Conservation (phyloP, 2,329 filamentous ascomycete genomes). For the Monilinia fructicola region DNA sequence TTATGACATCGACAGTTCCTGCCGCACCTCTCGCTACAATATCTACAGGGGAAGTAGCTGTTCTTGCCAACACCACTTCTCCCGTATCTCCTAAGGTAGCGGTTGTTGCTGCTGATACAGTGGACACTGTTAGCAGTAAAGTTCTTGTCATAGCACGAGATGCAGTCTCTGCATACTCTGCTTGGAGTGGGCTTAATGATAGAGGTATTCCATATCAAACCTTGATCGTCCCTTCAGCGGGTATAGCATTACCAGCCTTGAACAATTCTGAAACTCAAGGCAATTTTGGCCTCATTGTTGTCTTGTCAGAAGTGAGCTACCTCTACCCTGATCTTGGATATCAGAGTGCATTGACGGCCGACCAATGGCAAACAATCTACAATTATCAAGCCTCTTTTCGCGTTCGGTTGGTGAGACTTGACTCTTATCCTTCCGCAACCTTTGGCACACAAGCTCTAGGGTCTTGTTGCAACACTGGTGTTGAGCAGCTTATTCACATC, state of each 20-base stretch:
- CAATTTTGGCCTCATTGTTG: slow-evolving; percentile 57
- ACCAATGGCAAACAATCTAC: slow-evolving; percentile 57
- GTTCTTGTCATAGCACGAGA: slow-evolving; percentile 58
- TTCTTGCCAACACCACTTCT: slow-evolving; percentile 23
- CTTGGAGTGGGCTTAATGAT: slow-evolving; percentile 54
- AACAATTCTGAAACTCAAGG: slow-evolving; percentile 48
- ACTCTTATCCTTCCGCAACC: slow-evolving; percentile 54
- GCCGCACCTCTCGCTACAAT: slow-evolving; percentile 17
- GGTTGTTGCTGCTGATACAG: neutral
- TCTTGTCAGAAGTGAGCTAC: slow-evolving; percentile 36
- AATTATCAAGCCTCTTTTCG: slow-evolving; percentile 58
- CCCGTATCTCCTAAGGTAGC: slow-evolving; percentile 3
- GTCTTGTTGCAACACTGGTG: slow-evolving; percentile 49
- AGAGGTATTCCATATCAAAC: slow-evolving; percentile 61
- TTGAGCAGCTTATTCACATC: slow-evolving; percentile 53
- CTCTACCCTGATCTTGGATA: slow-evolving; percentile 44
- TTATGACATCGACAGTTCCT: slow-evolving; percentile 16
- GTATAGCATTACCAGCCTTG: slow-evolving; percentile 51
- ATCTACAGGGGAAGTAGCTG: neutral
- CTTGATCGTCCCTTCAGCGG: slow-evolving; percentile 52
- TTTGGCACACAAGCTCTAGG: slow-evolving; percentile 44
- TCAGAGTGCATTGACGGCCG: slow-evolving; percentile 46
- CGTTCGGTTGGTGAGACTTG: slow-evolving; percentile 59
- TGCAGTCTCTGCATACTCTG: slow-evolving; percentile 48
- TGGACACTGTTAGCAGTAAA: slow-evolving; percentile 43